A percentile compares a stretch with the other conserved stretches of the same genome.
These are phyloP conservation scores for Neonothopanus nambi DNA, from an alignment of 1,284 basidiomycete genomes.

Conservation along the genomic window DNA sequence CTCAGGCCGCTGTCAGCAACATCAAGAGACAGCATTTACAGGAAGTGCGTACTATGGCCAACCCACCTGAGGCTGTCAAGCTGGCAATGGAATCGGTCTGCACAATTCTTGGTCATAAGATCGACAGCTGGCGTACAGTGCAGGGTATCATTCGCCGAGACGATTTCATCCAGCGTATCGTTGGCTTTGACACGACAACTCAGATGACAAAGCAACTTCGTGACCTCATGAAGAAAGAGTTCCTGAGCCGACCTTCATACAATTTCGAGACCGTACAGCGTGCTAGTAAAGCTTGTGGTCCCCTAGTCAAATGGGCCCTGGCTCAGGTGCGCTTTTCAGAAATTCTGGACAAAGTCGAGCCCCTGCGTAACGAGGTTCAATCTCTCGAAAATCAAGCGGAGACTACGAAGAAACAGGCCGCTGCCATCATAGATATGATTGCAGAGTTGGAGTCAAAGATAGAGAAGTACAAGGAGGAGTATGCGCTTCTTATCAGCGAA, in stretches of 20 bases:
- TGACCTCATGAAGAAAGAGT: slow-evolving; percentile 93
- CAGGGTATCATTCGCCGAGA: slow-evolving; percentile 96
- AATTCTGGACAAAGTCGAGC: slow-evolving; percentile 97
- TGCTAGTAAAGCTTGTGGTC: slow-evolving; percentile 96
- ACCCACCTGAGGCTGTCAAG: slow-evolving; percentile 97
- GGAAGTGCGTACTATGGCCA: slow-evolving; percentile 98
- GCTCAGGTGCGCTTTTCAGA: slow-evolving; percentile 98
- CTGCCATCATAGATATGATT: slow-evolving; percentile 90
- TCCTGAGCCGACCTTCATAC: slow-evolving; percentile 87
- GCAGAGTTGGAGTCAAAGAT: slow-evolving; percentile 93
- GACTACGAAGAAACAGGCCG: slow-evolving; percentile 90
- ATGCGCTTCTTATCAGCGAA: slow-evolving; percentile 95
- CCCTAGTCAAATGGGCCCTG: slow-evolving; percentile 97
- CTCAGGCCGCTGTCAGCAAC: slow-evolving; percentile 93
- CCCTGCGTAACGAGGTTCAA: slow-evolving; percentile 93
- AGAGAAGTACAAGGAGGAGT: slow-evolving; percentile 94
- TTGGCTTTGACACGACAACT: slow-evolving; percentile 92
- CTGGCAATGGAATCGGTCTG: slow-evolving; percentile 99
- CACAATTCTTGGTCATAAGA: slow-evolving; percentile 95
- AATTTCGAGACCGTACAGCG: slow-evolving; percentile 96
- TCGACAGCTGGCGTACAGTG: slow-evolving; percentile 96
- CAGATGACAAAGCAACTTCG: slow-evolving; percentile 91
- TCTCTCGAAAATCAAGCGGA: slow-evolving; percentile 91
- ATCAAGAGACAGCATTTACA: slow-evolving; percentile 97
- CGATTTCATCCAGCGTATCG: slow-evolving; percentile 96